A percentile compares a stretch with the other conserved stretches of the same genome.
Conservation (phyloP, 495 filamentous ascomycete genomes). For the Poronia punctata region DNA sequence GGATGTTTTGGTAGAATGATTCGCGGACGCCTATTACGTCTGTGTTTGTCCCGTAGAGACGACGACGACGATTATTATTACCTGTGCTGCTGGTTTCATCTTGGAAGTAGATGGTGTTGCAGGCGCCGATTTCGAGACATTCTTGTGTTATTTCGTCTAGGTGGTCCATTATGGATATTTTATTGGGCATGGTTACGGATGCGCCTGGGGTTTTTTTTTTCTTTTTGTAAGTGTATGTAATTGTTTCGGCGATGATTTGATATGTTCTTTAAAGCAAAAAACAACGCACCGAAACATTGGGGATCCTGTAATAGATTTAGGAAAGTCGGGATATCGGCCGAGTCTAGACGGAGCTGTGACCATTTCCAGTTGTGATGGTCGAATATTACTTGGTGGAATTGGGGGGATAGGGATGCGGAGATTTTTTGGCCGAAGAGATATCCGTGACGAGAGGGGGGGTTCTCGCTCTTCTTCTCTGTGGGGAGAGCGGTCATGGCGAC, state of each 20-base stretch:
- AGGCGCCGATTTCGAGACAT: conserved; percentile 59
- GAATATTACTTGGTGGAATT: conserved; percentile 62
- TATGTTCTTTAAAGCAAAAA: conserved; percentile 42
- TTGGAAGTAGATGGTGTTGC: conserved; percentile 66
- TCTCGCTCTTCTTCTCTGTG: not conserved
- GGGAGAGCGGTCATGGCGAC: conserved; percentile 1
- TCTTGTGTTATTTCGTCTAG: conserved; percentile 64
- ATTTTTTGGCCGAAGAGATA: conserved; percentile 51
- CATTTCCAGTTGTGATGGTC: conserved; percentile 50
- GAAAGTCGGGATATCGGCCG: conserved; percentile 39
- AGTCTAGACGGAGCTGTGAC: conserved; percentile 52
- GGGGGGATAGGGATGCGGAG: conserved; percentile 62
- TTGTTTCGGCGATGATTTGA: conserved; percentile 36
- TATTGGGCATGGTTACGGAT: conserved; percentile 70
- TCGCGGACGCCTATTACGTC: conserved; percentile 68
- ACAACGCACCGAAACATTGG: conserved; percentile 27
- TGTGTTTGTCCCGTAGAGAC: conserved; percentile 62
- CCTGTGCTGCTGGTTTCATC: conserved; percentile 9
- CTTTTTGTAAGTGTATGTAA: conserved; percentile 20
- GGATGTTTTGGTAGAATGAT: conserved; percentile 55
- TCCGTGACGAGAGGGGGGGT: conserved; percentile 38
- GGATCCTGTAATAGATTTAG: conserved; percentile 26
- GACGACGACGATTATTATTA: conserved; percentile 22
- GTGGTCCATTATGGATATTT: conserved; percentile 60
- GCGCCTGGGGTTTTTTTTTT: conserved; percentile 60